Base-by-base conservation (phyloP, 2,329 filamentous ascomycete genomes). In the Fusarium drepaniforme region DNA sequence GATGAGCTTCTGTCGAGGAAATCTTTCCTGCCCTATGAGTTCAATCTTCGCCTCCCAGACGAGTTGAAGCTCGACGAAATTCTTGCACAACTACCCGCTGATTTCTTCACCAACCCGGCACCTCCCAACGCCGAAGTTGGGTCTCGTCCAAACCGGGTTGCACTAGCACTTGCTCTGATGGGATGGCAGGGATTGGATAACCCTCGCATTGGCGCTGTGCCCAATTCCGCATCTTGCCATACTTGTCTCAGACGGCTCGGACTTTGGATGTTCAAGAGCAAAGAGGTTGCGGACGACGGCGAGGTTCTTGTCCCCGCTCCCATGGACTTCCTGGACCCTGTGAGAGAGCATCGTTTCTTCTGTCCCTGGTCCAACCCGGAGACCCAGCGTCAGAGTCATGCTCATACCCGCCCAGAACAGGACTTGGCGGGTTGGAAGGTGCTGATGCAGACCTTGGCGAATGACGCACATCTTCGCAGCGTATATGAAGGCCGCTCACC, bases 241-340 rank as follows among this genome's bases (percentile, higher is more conserved):
- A 94, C 94, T 23, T 99, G 97, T 81, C 93, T 97, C 79, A 92
- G 97, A 69, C 91, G 96, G 2, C 87, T 98, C 0, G 97, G 97
- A 0, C 87, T 99, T 3, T 99, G 97, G 97, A 93, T 99, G 86
- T 98, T 97, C 82, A 93, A 92, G 79, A 92, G 92, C 82, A 95
- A 92, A 82, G 90, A 90, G 77, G 89, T 93, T 35, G 88, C 90
- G 68, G 84, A 86, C 2, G 83, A 84, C 18, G 87, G 87, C 0
- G 83, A 87, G 40, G 84, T 91, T 12, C 82, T 92, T 13, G 86
- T 89, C 6, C 88, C 89, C 1, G 89, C 91, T 4, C 88, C 89
- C 2, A 92, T 93, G 87, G 89, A 90, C 75, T 86, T 90, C 66
- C 87, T 97, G 2, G 92, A 96, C 78, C 90, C 91, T 6, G 83